Percentiles rank a stretch among this genome's conserved stretches.
Evolutionary conservation across 305 asterid species (phyloP).

Genomic region (Plantago coronopus): DNA sequence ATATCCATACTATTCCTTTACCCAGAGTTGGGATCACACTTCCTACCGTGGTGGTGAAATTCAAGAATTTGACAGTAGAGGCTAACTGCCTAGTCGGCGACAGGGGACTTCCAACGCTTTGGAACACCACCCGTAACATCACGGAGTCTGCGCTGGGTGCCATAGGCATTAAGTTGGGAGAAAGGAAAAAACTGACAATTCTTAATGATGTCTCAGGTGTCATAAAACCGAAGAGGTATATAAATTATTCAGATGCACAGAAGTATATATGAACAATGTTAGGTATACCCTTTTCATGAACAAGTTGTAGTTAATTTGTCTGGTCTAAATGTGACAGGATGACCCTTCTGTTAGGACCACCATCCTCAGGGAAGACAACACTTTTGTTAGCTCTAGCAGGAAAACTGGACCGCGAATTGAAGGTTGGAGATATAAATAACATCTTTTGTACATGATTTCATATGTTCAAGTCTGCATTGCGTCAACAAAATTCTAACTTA

Average conservation of each 20-base stretch:
- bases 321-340: conserved; percentile 26
- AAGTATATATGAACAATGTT: too few relatives aligned
- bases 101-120: conserved; percentile 54
- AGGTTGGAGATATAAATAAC: conserved; percentile 22
- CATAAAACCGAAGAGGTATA: conserved; percentile 44
- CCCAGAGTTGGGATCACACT: conserved; percentile 59
- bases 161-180: conserved; percentile 14
- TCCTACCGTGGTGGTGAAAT: conserved; percentile 62
- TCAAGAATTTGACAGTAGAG: conserved; percentile 45
- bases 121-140: conserved; percentile 42
- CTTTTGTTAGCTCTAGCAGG: conserved; percentile 47
- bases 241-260: too few relatives aligned
- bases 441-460: not conserved
- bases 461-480: not conserved
- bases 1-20: not conserved
- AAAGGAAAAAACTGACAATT: conserved; percentile 38
- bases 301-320: not conserved
- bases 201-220: conserved; percentile 43
- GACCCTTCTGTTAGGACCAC: conserved; percentile 49
- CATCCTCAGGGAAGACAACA: conserved; percentile 45
- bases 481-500: not conserved
- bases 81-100: conserved; percentile 51
- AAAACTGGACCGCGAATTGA: conserved; percentile 29
- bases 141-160: conserved; percentile 40
- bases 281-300: not conserved